A percentile compares a stretch with the other conserved stretches of the same genome.
Evolutionary conservation across 345 rosid genomes (phyloP).

Genomic region (Populus davidiana): DNA sequence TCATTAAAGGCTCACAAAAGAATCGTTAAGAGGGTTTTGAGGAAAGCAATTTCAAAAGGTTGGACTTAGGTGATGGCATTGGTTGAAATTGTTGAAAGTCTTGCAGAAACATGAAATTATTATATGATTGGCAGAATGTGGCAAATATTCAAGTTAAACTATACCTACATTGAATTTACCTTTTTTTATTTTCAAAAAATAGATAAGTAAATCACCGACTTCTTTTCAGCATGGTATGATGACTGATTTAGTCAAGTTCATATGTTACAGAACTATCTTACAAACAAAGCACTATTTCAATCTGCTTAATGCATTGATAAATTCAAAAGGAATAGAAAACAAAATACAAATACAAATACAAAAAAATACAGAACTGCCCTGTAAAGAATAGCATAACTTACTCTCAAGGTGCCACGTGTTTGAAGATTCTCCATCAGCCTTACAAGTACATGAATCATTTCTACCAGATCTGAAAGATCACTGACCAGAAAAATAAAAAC

Average conservation of each 20-base stretch:
- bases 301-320: neutral
- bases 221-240: neutral
- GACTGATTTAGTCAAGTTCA: neutral
- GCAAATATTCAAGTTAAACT: neutral
- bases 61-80: too few relatives aligned
- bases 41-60: neutral
- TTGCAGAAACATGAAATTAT: neutral
- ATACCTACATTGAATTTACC: neutral
- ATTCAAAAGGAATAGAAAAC: neutral
- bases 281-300: neutral
- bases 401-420: constrained; percentile 87
- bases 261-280: neutral
- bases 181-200: neutral
- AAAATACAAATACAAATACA: neutral
- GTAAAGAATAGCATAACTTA: constrained; percentile 33
- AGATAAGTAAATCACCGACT: too few relatives aligned
- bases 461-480: constrained; percentile 93
- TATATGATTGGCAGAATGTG: neutral
- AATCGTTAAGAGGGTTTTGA: neutral
- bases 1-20: neutral
- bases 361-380: neutral
- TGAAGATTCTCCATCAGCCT: constrained; percentile 89
- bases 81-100: too few relatives aligned
- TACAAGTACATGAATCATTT: constrained; percentile 56
- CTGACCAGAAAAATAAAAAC: constrained; percentile 44